Evolutionary conservation across 805 yeast genomes (phyloP).

Genomic region (Schizosaccharomyces cryophilus): DNA sequence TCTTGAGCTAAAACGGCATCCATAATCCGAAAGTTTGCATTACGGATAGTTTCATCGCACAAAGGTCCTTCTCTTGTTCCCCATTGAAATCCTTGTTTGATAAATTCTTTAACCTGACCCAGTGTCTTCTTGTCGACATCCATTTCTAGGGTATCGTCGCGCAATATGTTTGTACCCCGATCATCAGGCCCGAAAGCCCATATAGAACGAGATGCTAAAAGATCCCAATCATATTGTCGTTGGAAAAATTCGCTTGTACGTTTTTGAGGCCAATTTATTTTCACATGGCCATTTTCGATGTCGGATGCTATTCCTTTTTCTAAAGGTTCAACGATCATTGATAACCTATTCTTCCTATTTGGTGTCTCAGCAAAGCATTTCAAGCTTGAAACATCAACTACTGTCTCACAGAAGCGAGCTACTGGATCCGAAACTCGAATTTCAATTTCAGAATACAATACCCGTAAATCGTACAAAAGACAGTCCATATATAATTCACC

Average conservation of each 20-base stretch:
- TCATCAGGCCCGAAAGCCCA: constrained; percentile 53
- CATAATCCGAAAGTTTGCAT: constrained; percentile 44
- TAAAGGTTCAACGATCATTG: constrained; percentile 57
- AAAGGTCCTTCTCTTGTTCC: constrained; percentile 69
- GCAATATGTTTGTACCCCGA: constrained; percentile 26
- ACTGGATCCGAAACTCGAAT: constrained; percentile 70
- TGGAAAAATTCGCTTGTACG: constrained; percentile 31
- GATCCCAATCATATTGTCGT: constrained; percentile 50
- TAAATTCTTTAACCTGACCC: constrained; percentile 24
- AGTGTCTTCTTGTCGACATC: constrained; percentile 38
- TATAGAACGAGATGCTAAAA: constrained; percentile 54
- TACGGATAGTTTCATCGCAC: constrained; percentile 59
- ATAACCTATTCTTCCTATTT: constrained; percentile 29
- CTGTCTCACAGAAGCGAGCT: constrained; percentile 57
- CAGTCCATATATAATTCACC: constrained; percentile 83
- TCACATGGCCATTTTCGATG: constrained; percentile 26
- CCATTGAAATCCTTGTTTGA: constrained; percentile 66
- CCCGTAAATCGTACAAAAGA: constrained; percentile 48
- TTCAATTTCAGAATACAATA: constrained; percentile 35
- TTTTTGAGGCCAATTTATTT: constrained; percentile 16
- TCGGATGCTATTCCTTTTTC: constrained; percentile 29
- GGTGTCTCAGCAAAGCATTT: constrained; percentile 38
- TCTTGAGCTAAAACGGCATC: constrained; percentile 30
- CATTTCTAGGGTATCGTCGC: constrained; percentile 50
- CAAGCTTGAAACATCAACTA: constrained; percentile 37